Conservation (phyloP, 306 rosid species). For the Acacia crassicarpa region DNA sequence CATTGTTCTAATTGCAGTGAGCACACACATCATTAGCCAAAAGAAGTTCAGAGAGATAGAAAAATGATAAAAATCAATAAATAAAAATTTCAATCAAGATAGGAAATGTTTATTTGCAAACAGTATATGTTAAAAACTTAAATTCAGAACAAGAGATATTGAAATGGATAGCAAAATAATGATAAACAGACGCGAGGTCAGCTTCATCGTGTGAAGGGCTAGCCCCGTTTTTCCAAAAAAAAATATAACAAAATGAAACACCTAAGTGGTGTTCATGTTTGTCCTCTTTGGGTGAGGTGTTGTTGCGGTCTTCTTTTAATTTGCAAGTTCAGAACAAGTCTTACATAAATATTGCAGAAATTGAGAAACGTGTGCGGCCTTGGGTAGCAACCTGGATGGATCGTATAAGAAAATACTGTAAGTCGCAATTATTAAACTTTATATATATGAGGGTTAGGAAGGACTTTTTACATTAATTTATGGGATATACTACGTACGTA, state of each 20-base stretch:
- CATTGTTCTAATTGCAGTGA: neutral
- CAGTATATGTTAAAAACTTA: neutral
- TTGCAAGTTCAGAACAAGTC: neutral
- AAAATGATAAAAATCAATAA: neutral
- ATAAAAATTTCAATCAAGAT: neutral
- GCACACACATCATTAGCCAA: too few relatives aligned
- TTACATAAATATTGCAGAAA: neutral
- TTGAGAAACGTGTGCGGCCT: neutral
- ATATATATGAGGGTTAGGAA: too few relatives aligned
- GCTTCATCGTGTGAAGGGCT: neutral
- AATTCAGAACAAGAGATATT: neutral
- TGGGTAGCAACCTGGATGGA: too few relatives aligned
- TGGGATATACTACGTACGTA: too few relatives aligned
- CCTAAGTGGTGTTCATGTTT: neutral
- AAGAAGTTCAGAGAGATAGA: neutral
- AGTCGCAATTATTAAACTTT: too few relatives aligned
- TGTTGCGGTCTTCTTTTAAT: neutral
- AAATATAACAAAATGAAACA: neutral
- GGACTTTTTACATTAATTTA: too few relatives aligned
- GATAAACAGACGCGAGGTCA: neutral
- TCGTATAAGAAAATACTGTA: too few relatives aligned
- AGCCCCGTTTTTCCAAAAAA: neutral
- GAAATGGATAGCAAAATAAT: neutral
- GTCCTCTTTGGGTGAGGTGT: neutral
- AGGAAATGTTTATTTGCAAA: neutral